Evolutionary conservation across 2,329 filamentous ascomycete genomes (phyloP).

Genomic region (Chaetothyriales sp.): DNA sequence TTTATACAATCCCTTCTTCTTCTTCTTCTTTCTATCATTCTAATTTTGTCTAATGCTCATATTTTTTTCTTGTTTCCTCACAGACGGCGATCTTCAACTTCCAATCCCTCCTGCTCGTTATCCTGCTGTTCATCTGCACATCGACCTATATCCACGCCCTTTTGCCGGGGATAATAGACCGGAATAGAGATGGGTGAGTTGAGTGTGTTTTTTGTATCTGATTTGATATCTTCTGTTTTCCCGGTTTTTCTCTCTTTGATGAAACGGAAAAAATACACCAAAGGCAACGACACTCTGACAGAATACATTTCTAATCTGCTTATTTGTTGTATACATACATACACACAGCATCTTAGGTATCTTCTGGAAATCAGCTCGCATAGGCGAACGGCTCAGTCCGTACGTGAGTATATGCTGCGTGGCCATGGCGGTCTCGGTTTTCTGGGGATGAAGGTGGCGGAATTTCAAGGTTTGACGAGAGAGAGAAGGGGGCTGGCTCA

Average conservation of each 20-base stretch:
- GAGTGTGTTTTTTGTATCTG: no score
- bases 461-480: no score
- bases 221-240: no score
- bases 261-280: no score
- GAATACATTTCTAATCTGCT: no score
- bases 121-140: conserved; percentile 91
- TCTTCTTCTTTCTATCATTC: no score
- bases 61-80: no score
- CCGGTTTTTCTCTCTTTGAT: neutral
- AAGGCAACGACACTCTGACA: no score
- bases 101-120: conserved; percentile 84
- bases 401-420: conserved; percentile 92
- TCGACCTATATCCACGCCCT: conserved; percentile 85
- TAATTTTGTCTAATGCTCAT: no score
- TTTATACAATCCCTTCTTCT: no score
- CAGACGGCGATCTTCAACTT: conserved; percentile 98
- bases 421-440: conserved; percentile 64
- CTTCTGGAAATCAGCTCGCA: conserved; percentile 89
- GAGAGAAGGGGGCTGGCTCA: no score
- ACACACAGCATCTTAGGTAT: conserved; percentile 54
- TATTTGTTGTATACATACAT: neutral
- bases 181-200: conserved; percentile 75
- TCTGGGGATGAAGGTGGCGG: conserved; percentile 1
- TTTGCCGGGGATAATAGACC: conserved; percentile 76
- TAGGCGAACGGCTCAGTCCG: conserved; percentile 84